Percentiles rank a stretch among this genome's conserved stretches.
These are phyloP conservation scores for Davidsoniella virescens DNA, from an alignment of 2,329 filamentous ascomycete genomes.

Conservation along the genomic window DNA sequence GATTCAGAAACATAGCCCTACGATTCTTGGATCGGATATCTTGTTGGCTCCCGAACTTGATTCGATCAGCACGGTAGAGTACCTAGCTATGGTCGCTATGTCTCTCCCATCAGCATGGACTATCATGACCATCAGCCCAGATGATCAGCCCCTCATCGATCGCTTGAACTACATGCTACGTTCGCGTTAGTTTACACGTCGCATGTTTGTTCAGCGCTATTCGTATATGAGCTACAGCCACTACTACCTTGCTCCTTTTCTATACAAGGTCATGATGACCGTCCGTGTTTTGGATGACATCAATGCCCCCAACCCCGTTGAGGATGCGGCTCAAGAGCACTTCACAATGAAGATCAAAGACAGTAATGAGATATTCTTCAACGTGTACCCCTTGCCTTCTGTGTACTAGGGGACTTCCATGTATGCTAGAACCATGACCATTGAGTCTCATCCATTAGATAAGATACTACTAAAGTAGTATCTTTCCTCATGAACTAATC, in stretches of 20 bases:
- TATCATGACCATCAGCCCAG: not conserved
- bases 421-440: too few species aligned
- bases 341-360: too few species aligned
- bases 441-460: too few species aligned
- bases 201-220: slow-evolving; percentile 2
- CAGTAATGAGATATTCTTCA: not conserved
- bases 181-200: slow-evolving; percentile 5
- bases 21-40: not conserved
- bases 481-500: too few species aligned
- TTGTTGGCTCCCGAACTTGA: not conserved
- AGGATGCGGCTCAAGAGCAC: not conserved
- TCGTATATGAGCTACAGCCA: slow-evolving; percentile 2
- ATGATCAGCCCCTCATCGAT: slow-evolving; percentile 2
- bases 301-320: not conserved
- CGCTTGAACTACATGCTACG: slow-evolving; percentile 5
- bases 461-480: too few species aligned
- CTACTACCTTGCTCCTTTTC: slow-evolving; percentile 3
- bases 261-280: not conserved
- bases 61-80: not conserved
- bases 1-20: not conserved
- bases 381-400: too few species aligned
- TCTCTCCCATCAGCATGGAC: slow-evolving; percentile 6
- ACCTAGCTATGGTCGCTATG: slow-evolving; percentile 4
- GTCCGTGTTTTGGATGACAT: too few species aligned
- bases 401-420: too few species aligned